These are phyloP conservation scores for Collybia sordida DNA, from an alignment of 768 basidiomycete species.

Conservation along the genomic window DNA sequence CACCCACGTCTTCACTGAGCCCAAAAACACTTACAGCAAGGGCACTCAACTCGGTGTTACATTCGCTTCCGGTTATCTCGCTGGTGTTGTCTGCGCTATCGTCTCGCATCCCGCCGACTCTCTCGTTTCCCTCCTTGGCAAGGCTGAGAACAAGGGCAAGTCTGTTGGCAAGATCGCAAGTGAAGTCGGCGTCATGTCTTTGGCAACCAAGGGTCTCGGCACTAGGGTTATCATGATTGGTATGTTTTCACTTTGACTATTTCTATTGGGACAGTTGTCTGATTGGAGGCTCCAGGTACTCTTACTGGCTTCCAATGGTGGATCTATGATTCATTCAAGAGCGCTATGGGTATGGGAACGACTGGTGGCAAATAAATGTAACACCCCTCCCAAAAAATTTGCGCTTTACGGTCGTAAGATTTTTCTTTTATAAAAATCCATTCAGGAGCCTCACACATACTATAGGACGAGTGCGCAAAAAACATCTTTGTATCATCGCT, in stretches of 20 bases:
- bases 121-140: conserved; percentile 91
- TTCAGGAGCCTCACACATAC: too few species aligned
- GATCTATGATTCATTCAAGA: conserved; percentile 90
- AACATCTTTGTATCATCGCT: neutral
- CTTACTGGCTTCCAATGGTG: conserved; percentile 87
- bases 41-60: conserved; percentile 86
- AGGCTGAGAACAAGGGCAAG: conserved; percentile 84
- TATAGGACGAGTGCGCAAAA: neutral
- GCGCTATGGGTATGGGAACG: conserved; percentile 81
- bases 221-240: conserved; percentile 88
- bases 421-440: neutral
- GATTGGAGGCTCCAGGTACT: conserved; percentile 25
- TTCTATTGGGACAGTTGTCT: neutral
- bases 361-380: conserved; percentile 79
- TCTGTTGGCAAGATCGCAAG: conserved; percentile 63
- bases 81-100: conserved; percentile 93
- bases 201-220: conserved; percentile 85
- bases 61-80: conserved; percentile 89
- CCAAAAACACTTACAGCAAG: conserved; percentile 79
- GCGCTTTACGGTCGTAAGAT: conserved; percentile 3
- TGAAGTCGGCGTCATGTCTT: conserved; percentile 62
- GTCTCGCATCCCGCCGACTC: conserved; percentile 98
- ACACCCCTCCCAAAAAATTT: conserved; percentile 8
- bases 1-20: conserved; percentile 79
- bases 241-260: conserved; percentile 30